A percentile compares a stretch with the other conserved stretches of the same genome.
These are phyloP conservation scores for Cyberlindnera galapagoensis DNA, from an alignment of 805 yeast genomes.

Conservation along the genomic window DNA sequence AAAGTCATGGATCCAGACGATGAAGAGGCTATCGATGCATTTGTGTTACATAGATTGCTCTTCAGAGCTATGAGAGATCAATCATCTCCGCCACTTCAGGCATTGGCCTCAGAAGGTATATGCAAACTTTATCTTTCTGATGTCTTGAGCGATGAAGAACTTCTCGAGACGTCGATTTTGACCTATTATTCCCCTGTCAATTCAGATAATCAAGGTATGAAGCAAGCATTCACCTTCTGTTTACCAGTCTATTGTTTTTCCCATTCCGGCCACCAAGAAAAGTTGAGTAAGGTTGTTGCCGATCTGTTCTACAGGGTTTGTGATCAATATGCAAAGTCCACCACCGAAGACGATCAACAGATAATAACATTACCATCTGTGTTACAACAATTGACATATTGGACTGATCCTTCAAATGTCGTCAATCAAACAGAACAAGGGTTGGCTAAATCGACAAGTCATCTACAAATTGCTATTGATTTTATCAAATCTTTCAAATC, in stretches of 20 bases:
- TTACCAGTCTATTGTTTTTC: conserved; percentile 84
- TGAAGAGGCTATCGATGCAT: conserved; percentile 57
- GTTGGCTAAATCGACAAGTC: conserved; percentile 39
- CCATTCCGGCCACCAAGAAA: conserved; percentile 61
- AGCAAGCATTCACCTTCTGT: conserved; percentile 80
- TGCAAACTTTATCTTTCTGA: conserved; percentile 79
- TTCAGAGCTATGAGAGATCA: conserved; percentile 55
- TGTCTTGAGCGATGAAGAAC: conserved; percentile 60
- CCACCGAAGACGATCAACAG: conserved; percentile 24
- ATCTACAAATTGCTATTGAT: conserved; percentile 49
- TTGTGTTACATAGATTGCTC: conserved; percentile 62
- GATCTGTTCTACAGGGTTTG: conserved; percentile 60
- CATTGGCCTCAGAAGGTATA: conserved; percentile 78
- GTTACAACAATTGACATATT: conserved; percentile 65
- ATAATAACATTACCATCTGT: conserved; percentile 41
- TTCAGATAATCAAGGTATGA: conserved; percentile 53
- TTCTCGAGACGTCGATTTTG: conserved; percentile 63
- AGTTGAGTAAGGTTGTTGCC: conserved; percentile 55
- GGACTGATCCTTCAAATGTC: conserved; percentile 77
- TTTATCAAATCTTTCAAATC: conserved; percentile 43
- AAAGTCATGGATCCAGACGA: conserved; percentile 54
- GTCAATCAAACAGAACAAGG: conserved; percentile 42
- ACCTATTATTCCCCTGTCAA: conserved; percentile 72
- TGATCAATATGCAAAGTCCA: conserved; percentile 33
- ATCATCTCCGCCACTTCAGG: conserved; percentile 60